These are phyloP conservation scores for Uronychia setigera DNA, from an alignment of 73 alveolate species.

Conservation along the genomic window DNA sequence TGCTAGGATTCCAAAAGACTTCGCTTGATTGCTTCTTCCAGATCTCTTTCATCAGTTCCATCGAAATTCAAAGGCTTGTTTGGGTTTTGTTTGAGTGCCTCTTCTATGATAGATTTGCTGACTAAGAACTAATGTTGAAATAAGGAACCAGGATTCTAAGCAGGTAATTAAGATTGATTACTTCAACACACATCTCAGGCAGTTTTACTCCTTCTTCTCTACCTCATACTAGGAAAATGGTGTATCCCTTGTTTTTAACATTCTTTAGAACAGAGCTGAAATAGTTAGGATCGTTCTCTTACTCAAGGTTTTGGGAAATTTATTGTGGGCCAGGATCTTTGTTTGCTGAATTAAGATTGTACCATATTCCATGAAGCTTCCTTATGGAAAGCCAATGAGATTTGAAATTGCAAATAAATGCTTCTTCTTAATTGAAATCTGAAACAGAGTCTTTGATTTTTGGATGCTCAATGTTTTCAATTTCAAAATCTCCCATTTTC, in stretches of 20 bases:
- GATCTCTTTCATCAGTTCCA: slow-evolving; percentile 86
- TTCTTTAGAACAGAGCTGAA: slow-evolving; percentile 83
- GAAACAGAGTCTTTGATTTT: slow-evolving; percentile 62
- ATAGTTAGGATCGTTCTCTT: slow-evolving; percentile 71
- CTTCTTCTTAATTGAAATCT: slow-evolving; percentile 75
- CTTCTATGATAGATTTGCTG: slow-evolving; percentile 46
- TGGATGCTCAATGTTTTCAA: slow-evolving; percentile 58
- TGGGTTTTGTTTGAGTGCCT: slow-evolving; percentile 56
- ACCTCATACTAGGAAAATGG: slow-evolving; percentile 85
- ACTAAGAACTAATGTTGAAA: slow-evolving; percentile 50
- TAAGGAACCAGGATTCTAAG: not conserved
- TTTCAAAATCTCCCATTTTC: slow-evolving; percentile 54
- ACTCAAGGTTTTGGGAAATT: slow-evolving; percentile 54
- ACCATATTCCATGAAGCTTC: slow-evolving; percentile 91
- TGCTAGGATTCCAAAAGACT: slow-evolving; percentile 63
- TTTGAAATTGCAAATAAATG: slow-evolving; percentile 85
- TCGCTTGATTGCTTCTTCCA: slow-evolving; percentile 72
- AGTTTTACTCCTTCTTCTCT: not conserved
- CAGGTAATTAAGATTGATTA: not conserved
- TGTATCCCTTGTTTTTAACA: slow-evolving; percentile 84
- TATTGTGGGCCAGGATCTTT: slow-evolving; percentile 92
- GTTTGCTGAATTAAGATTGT: slow-evolving; percentile 91
- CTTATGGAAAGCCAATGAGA: slow-evolving; percentile 96
- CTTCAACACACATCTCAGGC: not conserved
- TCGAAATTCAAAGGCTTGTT: slow-evolving; percentile 57